Percentiles rank a stretch among this genome's conserved stretches.
phyloP scores from a whole-genome alignment of 2,329 filamentous ascomycete genomes.

The Apiospora sp. region DNA sequence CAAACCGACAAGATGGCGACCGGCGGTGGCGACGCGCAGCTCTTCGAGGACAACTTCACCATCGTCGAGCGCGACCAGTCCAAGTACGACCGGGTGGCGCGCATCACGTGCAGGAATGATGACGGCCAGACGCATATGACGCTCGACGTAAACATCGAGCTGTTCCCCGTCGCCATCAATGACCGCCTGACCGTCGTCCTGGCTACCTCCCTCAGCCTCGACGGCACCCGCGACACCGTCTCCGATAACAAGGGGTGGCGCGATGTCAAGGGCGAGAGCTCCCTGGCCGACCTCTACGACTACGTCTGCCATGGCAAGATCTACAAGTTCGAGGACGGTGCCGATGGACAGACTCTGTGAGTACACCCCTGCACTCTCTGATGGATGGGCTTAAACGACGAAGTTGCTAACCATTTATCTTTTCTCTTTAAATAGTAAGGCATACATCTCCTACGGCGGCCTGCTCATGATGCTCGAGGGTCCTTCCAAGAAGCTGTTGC shows the following conservation, averaged over 20 bases:
- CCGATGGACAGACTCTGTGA: constrained; percentile 85
- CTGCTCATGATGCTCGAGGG: constrained; percentile 90
- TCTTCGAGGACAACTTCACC: constrained; percentile 92
- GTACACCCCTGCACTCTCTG: constrained; percentile 43
- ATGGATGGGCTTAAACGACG: background rate
- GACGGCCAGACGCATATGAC: constrained; percentile 80
- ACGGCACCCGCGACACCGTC: constrained; percentile 63
- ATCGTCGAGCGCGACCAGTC: constrained; percentile 80
- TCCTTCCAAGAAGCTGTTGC: constrained; percentile 93
- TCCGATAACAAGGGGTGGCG: constrained; percentile 76
- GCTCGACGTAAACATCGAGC: constrained; percentile 93
- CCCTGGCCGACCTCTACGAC: constrained; percentile 81
- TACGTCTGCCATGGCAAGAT: constrained; percentile 91
- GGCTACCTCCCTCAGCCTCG: constrained; percentile 84
- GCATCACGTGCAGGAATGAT: constrained; percentile 78
- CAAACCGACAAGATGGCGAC: constrained; percentile 51
- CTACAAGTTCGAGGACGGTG: constrained; percentile 84
- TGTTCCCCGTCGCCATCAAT: constrained; percentile 79
- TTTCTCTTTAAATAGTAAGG: constrained; percentile 69
- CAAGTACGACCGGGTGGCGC: constrained; percentile 96
- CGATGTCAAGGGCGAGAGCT: constrained; percentile 69
- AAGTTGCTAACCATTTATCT: background rate
- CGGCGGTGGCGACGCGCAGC: constrained; percentile 84
- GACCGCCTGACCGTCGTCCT: constrained; percentile 84
- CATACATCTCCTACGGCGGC: constrained; percentile 93